These are phyloP conservation scores for Fraxinus sp. DNA, from an alignment of 305 asterid species.

Conservation along the genomic window DNA sequence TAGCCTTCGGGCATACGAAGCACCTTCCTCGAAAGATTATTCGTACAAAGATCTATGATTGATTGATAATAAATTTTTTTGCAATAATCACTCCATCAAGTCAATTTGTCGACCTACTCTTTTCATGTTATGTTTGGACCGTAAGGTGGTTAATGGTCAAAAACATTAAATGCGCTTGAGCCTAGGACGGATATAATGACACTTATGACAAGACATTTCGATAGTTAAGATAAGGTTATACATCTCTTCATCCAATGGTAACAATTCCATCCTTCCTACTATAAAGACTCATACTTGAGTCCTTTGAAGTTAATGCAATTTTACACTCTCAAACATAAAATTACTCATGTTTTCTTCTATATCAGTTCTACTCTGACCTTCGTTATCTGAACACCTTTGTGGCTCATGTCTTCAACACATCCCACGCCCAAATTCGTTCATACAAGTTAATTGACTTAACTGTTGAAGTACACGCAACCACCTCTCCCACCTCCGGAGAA, in stretches of 20 bases:
- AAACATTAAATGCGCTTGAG: too few species aligned
- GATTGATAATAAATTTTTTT: background rate
- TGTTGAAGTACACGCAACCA: background rate
- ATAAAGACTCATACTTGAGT: too few species aligned
- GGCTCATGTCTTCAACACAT: too few species aligned
- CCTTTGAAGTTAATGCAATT: background rate
- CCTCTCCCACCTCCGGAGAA: background rate
- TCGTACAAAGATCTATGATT: background rate
- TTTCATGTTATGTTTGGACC: background rate
- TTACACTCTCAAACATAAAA: background rate
- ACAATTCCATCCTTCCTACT: background rate
- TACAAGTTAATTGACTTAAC: background rate
- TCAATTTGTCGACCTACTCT: background rate
- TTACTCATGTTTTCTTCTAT: too few species aligned
- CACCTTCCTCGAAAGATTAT: too few species aligned
- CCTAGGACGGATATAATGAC: background rate
- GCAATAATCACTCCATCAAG: background rate
- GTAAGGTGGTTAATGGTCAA: background rate
- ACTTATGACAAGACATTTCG: too few species aligned
- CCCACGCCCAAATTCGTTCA: background rate
- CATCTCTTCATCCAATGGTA: too few species aligned
- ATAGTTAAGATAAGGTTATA: too few species aligned
- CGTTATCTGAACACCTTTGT: background rate
- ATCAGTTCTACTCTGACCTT: too few species aligned
- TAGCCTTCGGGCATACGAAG: too few species aligned